A percentile compares a stretch with the other conserved stretches of the same genome.
phyloP scores from a whole-genome alignment of 2,329 filamentous ascomycete species.

The Trichoderma oligosporum region DNA sequence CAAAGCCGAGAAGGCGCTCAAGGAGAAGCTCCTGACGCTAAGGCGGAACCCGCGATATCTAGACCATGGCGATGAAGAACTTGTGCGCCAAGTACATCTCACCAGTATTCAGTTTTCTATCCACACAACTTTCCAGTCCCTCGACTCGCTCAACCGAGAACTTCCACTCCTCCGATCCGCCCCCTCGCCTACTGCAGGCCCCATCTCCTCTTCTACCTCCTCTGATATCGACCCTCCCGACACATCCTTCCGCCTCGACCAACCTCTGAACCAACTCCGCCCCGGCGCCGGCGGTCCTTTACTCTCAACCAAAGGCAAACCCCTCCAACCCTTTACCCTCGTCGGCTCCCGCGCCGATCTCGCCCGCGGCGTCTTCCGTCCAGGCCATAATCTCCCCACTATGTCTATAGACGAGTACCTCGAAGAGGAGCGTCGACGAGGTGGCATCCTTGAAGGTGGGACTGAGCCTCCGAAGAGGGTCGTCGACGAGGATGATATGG shows the following conservation, averaged over 20 bases:
- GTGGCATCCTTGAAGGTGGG: conserved; percentile 87
- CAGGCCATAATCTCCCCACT: conserved; percentile 89
- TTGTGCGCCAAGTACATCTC: conserved; percentile 74
- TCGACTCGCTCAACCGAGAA: conserved; percentile 86
- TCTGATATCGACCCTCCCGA: conserved; percentile 37
- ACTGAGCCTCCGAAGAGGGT: conserved; percentile 68
- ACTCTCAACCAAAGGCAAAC: conserved; percentile 74
- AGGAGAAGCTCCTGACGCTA: conserved; percentile 68
- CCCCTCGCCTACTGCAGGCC: conserved; percentile 49
- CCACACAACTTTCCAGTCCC: conserved; percentile 76
- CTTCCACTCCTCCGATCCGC: conserved; percentile 75
- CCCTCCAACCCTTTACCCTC: conserved; percentile 86
- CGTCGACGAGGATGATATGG: conserved; percentile 83
- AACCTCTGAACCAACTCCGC: conserved; percentile 51
- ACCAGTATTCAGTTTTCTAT: conserved; percentile 69
- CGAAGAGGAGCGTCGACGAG: conserved; percentile 79
- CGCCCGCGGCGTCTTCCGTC: conserved; percentile 76
- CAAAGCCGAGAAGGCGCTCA: conserved; percentile 79
- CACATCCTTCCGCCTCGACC: conserved; percentile 69
- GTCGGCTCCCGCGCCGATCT: conserved; percentile 72
- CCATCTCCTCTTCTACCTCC: no score
- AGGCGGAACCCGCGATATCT: conserved; percentile 48
- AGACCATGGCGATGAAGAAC: conserved; percentile 72
- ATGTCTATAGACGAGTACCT: conserved; percentile 99
- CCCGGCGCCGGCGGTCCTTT: conserved; percentile 62